A percentile compares a stretch with the other conserved stretches of the same genome.
Conservation (phyloP, 2,329 filamentous ascomycete genomes). For the Phialophora tarda region DNA sequence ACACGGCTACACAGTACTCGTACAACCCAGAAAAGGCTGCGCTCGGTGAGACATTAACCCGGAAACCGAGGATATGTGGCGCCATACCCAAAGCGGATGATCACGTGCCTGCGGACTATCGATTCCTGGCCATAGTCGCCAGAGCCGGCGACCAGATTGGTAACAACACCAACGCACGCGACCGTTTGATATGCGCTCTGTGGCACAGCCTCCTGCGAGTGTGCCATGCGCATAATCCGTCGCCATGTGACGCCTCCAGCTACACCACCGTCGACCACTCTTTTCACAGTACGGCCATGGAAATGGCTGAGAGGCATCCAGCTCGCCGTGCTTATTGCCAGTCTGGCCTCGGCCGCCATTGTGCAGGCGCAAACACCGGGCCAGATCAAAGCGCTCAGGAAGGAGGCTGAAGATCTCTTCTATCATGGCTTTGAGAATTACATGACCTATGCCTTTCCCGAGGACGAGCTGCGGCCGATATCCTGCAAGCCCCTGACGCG, state of each 20-base stretch:
- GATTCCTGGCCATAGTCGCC: not conserved
- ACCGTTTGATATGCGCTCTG: conserved; percentile 21
- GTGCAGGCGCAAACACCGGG: conserved; percentile 32
- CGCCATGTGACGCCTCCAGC: conserved; percentile 32
- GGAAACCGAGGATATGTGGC: not conserved
- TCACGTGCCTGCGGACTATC: not conserved
- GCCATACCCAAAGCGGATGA: not conserved
- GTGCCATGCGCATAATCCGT: conserved; percentile 34
- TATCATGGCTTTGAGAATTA: conserved; percentile 97
- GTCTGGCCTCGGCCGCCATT: conserved; percentile 25
- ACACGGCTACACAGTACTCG: not conserved
- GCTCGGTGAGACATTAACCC: conserved; percentile 1
- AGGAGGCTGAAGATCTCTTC: conserved; percentile 73
- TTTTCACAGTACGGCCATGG: conserved; percentile 8
- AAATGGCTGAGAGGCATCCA: conserved; percentile 28
- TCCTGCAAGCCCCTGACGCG: conserved; percentile 83
- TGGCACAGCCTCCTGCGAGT: conserved; percentile 21
- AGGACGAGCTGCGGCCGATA: conserved; percentile 90
- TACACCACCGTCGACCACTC: conserved; percentile 13
- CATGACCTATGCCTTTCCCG: conserved; percentile 90
- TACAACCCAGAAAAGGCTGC: not conserved
- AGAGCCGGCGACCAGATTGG: not conserved
- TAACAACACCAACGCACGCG: conserved; percentile 10
- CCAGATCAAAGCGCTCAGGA: conserved; percentile 42
- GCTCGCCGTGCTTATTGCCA: conserved; percentile 23